These are phyloP conservation scores for Penicillium bovifimosum DNA, from an alignment of 495 filamentous ascomycete genomes.

Conservation along the genomic window DNA sequence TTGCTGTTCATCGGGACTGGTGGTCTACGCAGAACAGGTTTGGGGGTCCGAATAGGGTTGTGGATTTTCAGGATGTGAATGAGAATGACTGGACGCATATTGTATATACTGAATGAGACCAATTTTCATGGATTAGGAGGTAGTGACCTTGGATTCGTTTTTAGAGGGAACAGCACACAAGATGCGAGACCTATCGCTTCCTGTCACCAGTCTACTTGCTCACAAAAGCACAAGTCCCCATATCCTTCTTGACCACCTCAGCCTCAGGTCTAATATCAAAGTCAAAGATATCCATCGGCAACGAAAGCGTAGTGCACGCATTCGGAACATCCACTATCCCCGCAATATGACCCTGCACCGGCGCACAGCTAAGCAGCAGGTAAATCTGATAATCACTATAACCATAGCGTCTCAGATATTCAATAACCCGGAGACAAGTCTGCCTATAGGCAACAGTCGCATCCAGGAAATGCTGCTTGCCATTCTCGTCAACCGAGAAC, in stretches of 20 bases:
- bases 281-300: slow-evolving; percentile 95
- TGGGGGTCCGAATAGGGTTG: slow-evolving; percentile 39
- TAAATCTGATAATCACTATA: slow-evolving; percentile 82
- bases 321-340: slow-evolving; percentile 85
- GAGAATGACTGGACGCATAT: slow-evolving; percentile 34
- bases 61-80: slow-evolving; percentile 43
- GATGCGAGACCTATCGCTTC: not conserved
- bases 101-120: too few species aligned
- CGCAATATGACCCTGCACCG: slow-evolving; percentile 89
- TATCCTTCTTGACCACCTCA: slow-evolving; percentile 57
- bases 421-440: slow-evolving; percentile 74
- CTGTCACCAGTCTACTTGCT: slow-evolving; percentile 30
- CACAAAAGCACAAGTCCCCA: slow-evolving; percentile 74
- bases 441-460: slow-evolving; percentile 89
- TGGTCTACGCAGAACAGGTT: slow-evolving; percentile 43
- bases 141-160: too few species aligned
- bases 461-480: slow-evolving; percentile 92
- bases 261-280: slow-evolving; percentile 79
- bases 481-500: slow-evolving; percentile 85
- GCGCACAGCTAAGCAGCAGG: slow-evolving; percentile 80
- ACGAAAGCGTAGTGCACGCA: slow-evolving; percentile 82
- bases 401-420: slow-evolving; percentile 81
- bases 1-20: slow-evolving; percentile 44
- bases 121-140: too few species aligned
- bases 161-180: too few species aligned